Evolutionary conservation across 495 filamentous ascomycete species (phyloP).

Genomic region (Alectoria sarmentosa): DNA sequence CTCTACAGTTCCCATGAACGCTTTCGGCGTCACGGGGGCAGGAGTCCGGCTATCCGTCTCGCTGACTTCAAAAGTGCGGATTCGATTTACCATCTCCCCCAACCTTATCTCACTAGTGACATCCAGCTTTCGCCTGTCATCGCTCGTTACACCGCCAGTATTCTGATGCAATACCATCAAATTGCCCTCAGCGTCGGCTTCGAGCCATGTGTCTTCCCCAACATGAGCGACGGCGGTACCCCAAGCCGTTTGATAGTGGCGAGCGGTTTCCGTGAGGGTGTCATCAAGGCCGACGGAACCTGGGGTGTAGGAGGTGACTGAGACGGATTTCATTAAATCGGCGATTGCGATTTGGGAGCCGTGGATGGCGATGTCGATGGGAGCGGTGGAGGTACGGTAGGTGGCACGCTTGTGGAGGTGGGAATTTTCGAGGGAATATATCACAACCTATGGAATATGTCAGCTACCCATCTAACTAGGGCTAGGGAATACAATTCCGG

Average conservation of each 20-base stretch:
- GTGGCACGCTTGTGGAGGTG: conserved; percentile 58
- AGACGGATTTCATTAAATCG: conserved; percentile 91
- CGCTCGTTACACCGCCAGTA: conserved; percentile 57
- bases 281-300: conserved; percentile 39
- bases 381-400: conserved; percentile 77
- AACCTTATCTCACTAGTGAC: conserved; percentile 74
- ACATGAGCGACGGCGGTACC: conserved; percentile 67
- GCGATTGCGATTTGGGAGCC: conserved; percentile 63
- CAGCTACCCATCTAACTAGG: conserved; percentile 29
- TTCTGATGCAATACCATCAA: conserved; percentile 71
- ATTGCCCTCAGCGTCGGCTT: conserved; percentile 82
- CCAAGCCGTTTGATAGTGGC: conserved; percentile 79
- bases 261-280: conserved; percentile 61
- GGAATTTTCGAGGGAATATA: conserved; percentile 48
- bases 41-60: conserved; percentile 42
- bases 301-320: conserved; percentile 59
- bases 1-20: conserved; percentile 89
- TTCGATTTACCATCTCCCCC: conserved; percentile 89
- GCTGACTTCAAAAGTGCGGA: conserved; percentile 51
- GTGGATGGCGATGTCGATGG: conserved; percentile 67
- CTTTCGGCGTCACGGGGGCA: conserved; percentile 67
- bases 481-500: not conserved
- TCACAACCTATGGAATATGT: conserved; percentile 40
- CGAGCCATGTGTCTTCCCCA: conserved; percentile 66
- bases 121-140: conserved; percentile 64